Evolutionary conservation across 1,284 basidiomycete species (phyloP).

Genomic region (Tilletia walkeri): DNA sequence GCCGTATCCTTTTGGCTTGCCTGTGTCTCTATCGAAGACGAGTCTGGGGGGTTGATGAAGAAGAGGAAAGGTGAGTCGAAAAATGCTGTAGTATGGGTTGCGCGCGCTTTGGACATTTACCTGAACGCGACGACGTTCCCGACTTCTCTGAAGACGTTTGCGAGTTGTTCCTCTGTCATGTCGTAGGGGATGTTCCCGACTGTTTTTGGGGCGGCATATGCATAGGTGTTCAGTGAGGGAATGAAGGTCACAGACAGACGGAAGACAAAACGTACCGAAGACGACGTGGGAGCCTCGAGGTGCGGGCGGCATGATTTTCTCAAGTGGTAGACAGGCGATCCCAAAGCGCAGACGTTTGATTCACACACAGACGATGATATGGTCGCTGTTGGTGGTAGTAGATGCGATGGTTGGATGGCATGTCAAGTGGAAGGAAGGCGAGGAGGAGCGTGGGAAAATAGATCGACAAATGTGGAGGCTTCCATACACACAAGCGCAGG

Average conservation of each 20-base stretch:
- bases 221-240: not conserved
- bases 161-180: constrained; percentile 54
- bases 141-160: constrained; percentile 51
- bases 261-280: constrained; percentile 24
- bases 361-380: no score
- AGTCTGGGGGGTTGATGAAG: constrained; percentile 23
- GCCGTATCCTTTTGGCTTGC: constrained; percentile 93
- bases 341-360: not conserved
- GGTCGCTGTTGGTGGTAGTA: no score
- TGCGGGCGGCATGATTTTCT: not conserved
- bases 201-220: constrained; percentile 8
- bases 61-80: not conserved
- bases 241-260: no score
- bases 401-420: not conserved
- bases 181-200: constrained; percentile 56
- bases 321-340: not conserved
- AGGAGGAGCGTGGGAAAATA: not conserved
- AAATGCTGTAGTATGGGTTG: not conserved
- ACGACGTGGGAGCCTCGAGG: constrained; percentile 26
- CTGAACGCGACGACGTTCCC: constrained; percentile 51
- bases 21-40: constrained; percentile 91
- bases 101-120: constrained; percentile 1
- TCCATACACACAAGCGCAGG: no score
- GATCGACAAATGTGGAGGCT: no score
- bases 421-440: not conserved